A percentile compares a stretch with the other conserved stretches of the same genome.
phyloP scores from a whole-genome alignment of 2,329 filamentous ascomycete species.

The Scedosporium aurantiacum region DNA sequence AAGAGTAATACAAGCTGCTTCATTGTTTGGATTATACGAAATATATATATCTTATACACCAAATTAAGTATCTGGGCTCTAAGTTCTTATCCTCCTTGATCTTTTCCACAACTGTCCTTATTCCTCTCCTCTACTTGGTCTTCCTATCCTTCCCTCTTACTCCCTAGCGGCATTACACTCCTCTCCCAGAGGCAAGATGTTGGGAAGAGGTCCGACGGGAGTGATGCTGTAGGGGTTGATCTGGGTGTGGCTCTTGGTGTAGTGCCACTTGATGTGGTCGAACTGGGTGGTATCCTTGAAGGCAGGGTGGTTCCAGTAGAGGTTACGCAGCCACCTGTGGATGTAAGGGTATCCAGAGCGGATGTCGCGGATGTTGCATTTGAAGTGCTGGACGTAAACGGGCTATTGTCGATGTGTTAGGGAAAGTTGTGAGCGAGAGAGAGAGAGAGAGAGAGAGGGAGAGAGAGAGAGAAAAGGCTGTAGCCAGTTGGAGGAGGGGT shows the following conservation, averaged over 20 bases:
- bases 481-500: neutral
- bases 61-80: neutral
- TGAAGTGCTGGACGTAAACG: constrained; percentile 81
- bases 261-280: constrained; percentile 83
- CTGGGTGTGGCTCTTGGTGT: constrained; percentile 50
- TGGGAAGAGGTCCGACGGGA: constrained; percentile 71
- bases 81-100: no score
- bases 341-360: constrained; percentile 70
- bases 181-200: constrained; percentile 66
- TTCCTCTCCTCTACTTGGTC: no score
- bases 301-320: constrained; percentile 75
- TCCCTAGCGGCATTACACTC: constrained; percentile 54
- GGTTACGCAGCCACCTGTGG: constrained; percentile 68
- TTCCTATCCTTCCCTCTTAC: no score
- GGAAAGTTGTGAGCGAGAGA: neutral
- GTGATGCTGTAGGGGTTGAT: constrained; percentile 66
- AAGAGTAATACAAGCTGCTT: neutral
- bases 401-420: constrained; percentile 20
- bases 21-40: neutral
- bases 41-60: neutral
- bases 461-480: neutral
- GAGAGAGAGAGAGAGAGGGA: neutral
- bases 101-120: no score
- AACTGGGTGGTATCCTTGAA: constrained; percentile 81
- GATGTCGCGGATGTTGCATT: constrained; percentile 78